Percentiles rank a stretch among this genome's conserved stretches.
These are phyloP conservation scores for Telopea speciosissima DNA, from an alignment of 177 flowering plant genomes.

Conservation along the genomic window DNA sequence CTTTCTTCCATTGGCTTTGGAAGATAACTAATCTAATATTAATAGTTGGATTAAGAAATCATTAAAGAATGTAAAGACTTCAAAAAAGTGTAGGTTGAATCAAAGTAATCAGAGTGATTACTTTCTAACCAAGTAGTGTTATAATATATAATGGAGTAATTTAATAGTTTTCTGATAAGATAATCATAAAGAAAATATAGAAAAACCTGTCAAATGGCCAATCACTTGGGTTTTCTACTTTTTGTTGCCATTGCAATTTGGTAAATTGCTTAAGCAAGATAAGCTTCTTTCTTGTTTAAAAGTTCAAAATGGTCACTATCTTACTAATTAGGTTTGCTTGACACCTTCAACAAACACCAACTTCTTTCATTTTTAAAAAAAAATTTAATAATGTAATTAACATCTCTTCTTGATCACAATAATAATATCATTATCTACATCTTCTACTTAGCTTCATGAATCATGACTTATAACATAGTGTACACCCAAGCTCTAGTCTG, in stretches of 20 bases:
- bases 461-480: too few relatives aligned
- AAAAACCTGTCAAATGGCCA: background rate
- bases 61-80: background rate
- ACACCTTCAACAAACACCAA: background rate
- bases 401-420: too few relatives aligned
- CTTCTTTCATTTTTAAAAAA: too few relatives aligned
- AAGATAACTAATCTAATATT: too few relatives aligned
- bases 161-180: background rate
- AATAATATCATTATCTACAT: too few relatives aligned
- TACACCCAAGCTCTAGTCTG: too few relatives aligned
- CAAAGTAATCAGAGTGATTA: background rate
- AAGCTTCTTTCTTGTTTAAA: background rate
- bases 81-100: background rate
- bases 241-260: constrained; percentile 26
- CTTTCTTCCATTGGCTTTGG: too few relatives aligned
- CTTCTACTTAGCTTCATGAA: too few relatives aligned
- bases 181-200: background rate
- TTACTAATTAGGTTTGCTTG: too few relatives aligned
- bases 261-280: constrained; percentile 14
- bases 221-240: constrained; percentile 1
- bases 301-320: background rate
- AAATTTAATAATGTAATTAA: too few relatives aligned
- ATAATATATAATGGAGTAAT: background rate
- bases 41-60: background rate
- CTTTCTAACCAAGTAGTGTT: background rate